phyloP scores from a whole-genome alignment of 306 rosid species.

The Luffa aegyptiaca region DNA sequence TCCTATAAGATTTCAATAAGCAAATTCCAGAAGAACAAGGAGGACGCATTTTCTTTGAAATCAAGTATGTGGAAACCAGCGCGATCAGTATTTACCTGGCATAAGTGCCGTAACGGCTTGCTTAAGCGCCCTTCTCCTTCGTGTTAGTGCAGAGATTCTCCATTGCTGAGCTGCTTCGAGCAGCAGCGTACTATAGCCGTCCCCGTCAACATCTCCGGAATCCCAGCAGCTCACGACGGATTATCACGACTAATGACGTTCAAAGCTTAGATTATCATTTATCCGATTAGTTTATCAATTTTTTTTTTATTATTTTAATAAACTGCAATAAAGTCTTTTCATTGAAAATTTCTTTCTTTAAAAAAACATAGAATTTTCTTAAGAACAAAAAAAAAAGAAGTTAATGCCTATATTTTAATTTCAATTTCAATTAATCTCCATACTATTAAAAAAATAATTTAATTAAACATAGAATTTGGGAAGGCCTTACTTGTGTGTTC shows the following conservation, averaged over 20 bases:
- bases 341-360: too few relatives aligned
- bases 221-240: neutral
- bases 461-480: too few relatives aligned
- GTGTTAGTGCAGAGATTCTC: slow-evolving; percentile 42
- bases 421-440: too few relatives aligned
- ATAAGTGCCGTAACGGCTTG: slow-evolving; percentile 51
- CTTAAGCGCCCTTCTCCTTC: slow-evolving; percentile 42
- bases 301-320: too few relatives aligned
- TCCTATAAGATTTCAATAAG: neutral
- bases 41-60: neutral
- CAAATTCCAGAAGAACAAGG: neutral
- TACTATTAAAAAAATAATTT: too few relatives aligned
- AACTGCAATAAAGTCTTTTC: too few relatives aligned
- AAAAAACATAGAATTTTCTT: too few relatives aligned
- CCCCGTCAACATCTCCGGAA: slow-evolving; percentile 41
- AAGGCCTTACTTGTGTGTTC: too few relatives aligned
- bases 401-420: too few relatives aligned
- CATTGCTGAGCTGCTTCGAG: slow-evolving; percentile 40
- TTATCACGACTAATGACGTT: neutral
- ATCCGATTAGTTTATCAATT: too few relatives aligned
- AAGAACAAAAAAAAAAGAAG: too few relatives aligned
- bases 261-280: neutral
- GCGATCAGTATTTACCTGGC: slow-evolving; percentile 35
- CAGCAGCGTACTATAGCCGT: slow-evolving; percentile 39
- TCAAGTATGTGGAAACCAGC: neutral